These are phyloP conservation scores for Pseudogymnoascus sp. DNA, from an alignment of 2,329 filamentous ascomycete genomes.

Conservation along the genomic window DNA sequence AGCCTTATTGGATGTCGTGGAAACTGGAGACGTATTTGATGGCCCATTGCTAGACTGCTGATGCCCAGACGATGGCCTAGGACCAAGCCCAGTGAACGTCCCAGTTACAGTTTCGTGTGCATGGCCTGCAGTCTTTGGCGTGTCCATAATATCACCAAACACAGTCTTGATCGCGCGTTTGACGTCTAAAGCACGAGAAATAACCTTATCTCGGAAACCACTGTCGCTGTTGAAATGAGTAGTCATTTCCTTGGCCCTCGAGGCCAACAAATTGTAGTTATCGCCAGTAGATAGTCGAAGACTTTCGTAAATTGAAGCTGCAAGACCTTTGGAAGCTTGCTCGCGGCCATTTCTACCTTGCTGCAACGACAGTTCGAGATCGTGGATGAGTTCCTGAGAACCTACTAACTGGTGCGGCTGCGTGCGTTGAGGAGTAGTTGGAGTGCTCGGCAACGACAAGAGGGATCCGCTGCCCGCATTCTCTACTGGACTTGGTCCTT, in stretches of 20 bases:
- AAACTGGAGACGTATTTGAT: background rate
- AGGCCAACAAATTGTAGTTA: background rate
- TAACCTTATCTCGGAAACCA: background rate
- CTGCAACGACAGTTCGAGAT: background rate
- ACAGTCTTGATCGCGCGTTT: background rate
- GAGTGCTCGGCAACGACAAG: background rate
- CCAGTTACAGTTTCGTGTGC: background rate
- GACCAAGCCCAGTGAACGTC: background rate
- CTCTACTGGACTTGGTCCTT: background rate
- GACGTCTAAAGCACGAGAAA: background rate
- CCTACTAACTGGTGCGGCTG: background rate
- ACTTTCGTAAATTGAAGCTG: background rate
- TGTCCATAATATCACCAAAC: background rate
- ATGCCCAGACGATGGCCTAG: background rate
- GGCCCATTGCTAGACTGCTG: background rate
- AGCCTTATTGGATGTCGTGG: too few species aligned
- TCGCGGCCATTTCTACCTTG: background rate
- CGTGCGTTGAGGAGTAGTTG: background rate
- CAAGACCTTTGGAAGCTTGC: background rate
- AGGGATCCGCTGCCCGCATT: background rate
- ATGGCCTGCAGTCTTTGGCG: background rate
- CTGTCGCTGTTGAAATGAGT: background rate
- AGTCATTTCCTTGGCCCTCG: background rate
- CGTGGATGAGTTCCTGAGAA: background rate
- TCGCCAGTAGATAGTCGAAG: background rate